These are phyloP conservation scores for Strobilomyces dryophilus DNA, from an alignment of 768 basidiomycete genomes.

Conservation along the genomic window DNA sequence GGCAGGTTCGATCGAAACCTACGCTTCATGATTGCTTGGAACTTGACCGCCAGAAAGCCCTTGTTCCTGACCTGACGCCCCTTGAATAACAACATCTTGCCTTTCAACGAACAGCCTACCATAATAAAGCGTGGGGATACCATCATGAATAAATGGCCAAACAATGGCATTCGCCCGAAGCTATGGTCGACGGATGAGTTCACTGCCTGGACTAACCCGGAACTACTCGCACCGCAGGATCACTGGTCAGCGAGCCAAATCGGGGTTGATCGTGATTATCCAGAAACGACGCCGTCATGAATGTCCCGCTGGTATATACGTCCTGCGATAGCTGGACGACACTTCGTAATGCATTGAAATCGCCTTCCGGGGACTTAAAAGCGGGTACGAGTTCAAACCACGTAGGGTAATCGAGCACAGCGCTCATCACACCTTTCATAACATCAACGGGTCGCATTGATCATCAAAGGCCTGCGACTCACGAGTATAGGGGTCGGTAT, in stretches of 20 bases:
- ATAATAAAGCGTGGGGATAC: slow-evolving; percentile 50
- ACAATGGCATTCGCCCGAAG: slow-evolving; percentile 45
- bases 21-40: slow-evolving; percentile 52
- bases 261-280: slow-evolving; percentile 56
- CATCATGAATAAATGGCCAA: slow-evolving; percentile 48
- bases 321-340: slow-evolving; percentile 31
- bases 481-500: slow-evolving; percentile 41
- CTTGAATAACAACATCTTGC: neutral
- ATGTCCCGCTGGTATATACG: slow-evolving; percentile 37
- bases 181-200: slow-evolving; percentile 19
- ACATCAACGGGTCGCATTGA: neutral
- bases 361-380: slow-evolving; percentile 34
- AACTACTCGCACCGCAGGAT: slow-evolving; percentile 34
- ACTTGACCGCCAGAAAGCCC: slow-evolving; percentile 41
- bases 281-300: slow-evolving; percentile 44
- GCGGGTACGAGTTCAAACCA: slow-evolving; percentile 42
- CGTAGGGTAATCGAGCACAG: slow-evolving; percentile 47
- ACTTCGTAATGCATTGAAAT: slow-evolving; percentile 29
- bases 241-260: slow-evolving; percentile 40
- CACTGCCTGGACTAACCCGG: no score
- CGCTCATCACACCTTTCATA: slow-evolving; percentile 36
- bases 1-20: slow-evolving; percentile 2
- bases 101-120: slow-evolving; percentile 22
- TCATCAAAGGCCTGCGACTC: slow-evolving; percentile 8
- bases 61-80: slow-evolving; percentile 43